These are phyloP conservation scores for Tulasnella sp. DNA, from an alignment of 768 basidiomycete genomes.

Conservation along the genomic window DNA sequence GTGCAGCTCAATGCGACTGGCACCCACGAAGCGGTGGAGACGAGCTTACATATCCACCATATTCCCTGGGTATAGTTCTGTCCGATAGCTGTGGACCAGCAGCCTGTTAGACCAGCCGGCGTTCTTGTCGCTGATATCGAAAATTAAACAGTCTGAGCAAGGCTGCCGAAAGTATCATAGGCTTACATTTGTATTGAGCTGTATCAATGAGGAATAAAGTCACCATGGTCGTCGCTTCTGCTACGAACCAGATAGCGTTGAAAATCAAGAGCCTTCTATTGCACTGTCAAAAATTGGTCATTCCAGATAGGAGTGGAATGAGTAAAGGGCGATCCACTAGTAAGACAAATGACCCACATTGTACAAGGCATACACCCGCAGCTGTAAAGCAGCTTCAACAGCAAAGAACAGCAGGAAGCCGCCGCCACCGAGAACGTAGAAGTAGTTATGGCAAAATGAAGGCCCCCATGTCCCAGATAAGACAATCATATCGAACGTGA, in stretches of 20 bases:
- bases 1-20: too few species aligned
- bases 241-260: background rate
- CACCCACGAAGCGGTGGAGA: too few species aligned
- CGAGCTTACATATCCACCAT: too few species aligned
- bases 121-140: background rate
- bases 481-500: conserved; percentile 1
- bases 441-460: background rate
- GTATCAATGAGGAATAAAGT: background rate
- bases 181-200: background rate
- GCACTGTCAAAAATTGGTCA: too few species aligned
- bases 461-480: background rate
- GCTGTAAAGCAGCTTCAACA: conserved; percentile 1
- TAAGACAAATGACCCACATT: background rate
- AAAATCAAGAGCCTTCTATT: background rate
- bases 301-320: too few species aligned
- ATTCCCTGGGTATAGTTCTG: background rate
- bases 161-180: background rate
- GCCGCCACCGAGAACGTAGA: conserved; percentile 1
- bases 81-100: background rate
- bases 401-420: conserved; percentile 4
- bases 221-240: background rate
- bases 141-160: background rate
- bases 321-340: background rate
- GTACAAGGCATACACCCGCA: background rate
- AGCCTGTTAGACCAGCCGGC: conserved; percentile 1